Percentiles rank a stretch among this genome's conserved stretches.
These are phyloP conservation scores for Talaromyces sp. DNA, from an alignment of 2,329 filamentous ascomycete species.

Conservation along the genomic window DNA sequence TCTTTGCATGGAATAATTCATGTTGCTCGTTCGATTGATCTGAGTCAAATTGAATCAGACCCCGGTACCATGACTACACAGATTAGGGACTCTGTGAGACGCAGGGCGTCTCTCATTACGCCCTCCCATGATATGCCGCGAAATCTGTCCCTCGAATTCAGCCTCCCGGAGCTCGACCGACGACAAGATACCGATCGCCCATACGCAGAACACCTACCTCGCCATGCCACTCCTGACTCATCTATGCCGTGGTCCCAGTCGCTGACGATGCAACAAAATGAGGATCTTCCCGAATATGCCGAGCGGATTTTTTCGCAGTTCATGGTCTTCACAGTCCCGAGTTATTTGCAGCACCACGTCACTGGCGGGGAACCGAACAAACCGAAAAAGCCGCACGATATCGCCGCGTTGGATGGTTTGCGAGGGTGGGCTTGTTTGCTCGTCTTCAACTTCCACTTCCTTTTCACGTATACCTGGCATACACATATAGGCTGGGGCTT, in stretches of 20 bases:
- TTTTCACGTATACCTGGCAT: constrained; percentile 45
- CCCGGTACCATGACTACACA: not conserved
- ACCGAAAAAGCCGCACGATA: constrained; percentile 34
- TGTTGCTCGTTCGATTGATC: not conserved
- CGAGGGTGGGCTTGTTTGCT: constrained; percentile 45
- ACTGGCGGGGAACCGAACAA: constrained; percentile 30
- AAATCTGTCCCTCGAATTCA: constrained; percentile 14
- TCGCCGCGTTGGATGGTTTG: constrained; percentile 42
- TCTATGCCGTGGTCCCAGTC: constrained; percentile 5
- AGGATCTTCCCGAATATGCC: constrained; percentile 14
- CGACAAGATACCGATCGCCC: constrained; percentile 9
- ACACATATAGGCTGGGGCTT: constrained; percentile 42
- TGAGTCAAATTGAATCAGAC: not conserved
- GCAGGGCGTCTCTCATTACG: constrained; percentile 13
- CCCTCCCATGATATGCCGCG: constrained; percentile 15
- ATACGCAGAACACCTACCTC: not conserved
- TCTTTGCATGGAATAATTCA: not conserved
- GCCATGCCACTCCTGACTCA: constrained; percentile 4
- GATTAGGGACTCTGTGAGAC: constrained; percentile 15
- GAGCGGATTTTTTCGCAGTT: constrained; percentile 22
- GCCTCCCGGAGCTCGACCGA: constrained; percentile 9
- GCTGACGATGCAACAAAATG: constrained; percentile 12
- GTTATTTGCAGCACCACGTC: constrained; percentile 33
- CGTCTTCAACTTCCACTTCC: constrained; percentile 48
- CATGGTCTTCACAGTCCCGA: constrained; percentile 34